A percentile compares a stretch with the other conserved stretches of the same genome.
Evolutionary conservation across 2,329 filamentous ascomycete species (phyloP).

Genomic region (Diplocarpon mali): DNA sequence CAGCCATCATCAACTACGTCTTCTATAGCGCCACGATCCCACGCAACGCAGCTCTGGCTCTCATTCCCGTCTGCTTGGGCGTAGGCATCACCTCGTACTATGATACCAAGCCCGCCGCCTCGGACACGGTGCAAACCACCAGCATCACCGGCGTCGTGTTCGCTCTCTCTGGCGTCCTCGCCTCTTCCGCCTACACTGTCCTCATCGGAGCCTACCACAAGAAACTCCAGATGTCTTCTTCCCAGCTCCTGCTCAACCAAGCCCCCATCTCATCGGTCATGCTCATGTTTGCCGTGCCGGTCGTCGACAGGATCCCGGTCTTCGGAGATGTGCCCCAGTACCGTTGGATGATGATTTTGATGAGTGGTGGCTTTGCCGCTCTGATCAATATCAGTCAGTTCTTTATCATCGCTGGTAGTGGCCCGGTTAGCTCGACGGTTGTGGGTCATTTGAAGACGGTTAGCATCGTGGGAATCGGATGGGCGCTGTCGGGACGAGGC

Average conservation of each 20-base stretch:
- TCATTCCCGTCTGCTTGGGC: constrained; percentile 31
- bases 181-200: constrained; percentile 26
- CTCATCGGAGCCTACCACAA: constrained; percentile 33
- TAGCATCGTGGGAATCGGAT: constrained; percentile 21
- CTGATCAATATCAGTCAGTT: constrained; percentile 27
- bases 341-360: constrained; percentile 29
- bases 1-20: constrained; percentile 23
- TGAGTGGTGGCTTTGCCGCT: constrained; percentile 32
- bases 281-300: constrained; percentile 32
- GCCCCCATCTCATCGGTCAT: constrained; percentile 33
- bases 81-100: constrained; percentile 36
- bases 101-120: constrained; percentile 28
- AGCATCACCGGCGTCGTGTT: constrained; percentile 47
- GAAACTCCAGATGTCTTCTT: constrained; percentile 32
- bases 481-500: constrained; percentile 16
- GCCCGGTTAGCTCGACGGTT: constrained; percentile 32
- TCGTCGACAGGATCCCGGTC: constrained; percentile 30
- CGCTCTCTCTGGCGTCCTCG: constrained; percentile 49
- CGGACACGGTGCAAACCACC: constrained; percentile 39
- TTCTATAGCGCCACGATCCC: constrained; percentile 22
- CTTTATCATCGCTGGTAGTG: constrained; percentile 27
- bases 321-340: constrained; percentile 27
- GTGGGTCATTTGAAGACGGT: constrained; percentile 33
- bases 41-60: constrained; percentile 14
- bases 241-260: constrained; percentile 34